Evolutionary conservation across 1,284 basidiomycete species (phyloP).

Genomic region (Ceratobasidium sp.): DNA sequence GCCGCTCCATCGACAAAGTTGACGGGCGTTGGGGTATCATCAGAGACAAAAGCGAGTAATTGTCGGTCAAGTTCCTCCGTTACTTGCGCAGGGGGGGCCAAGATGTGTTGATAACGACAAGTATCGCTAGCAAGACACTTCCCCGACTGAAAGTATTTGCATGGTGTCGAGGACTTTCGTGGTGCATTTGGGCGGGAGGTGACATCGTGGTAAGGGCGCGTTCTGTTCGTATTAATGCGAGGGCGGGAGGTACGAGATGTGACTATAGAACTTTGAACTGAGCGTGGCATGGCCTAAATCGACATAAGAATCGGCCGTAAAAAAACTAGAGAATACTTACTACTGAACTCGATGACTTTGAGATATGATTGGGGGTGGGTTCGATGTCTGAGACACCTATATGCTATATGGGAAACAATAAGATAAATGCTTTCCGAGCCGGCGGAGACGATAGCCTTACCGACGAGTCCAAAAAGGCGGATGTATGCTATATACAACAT

Average conservation of each 20-base stretch:
- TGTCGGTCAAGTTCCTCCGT: conserved; percentile 35
- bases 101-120: conserved; percentile 38
- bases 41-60: conserved; percentile 32
- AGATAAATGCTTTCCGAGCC: neutral
- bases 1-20: neutral
- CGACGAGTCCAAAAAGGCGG: neutral
- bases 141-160: conserved; percentile 36
- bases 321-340: neutral
- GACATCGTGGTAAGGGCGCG: conserved; percentile 39
- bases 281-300: conserved; percentile 20
- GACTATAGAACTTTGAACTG: conserved; percentile 13
- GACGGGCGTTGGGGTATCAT: neutral
- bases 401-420: conserved; percentile 10
- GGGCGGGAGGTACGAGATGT: conserved; percentile 31
- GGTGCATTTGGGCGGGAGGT: conserved; percentile 15
- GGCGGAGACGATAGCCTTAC: neutral
- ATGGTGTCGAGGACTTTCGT: conserved; percentile 21
- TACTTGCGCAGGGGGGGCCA: conserved; percentile 1
- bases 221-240: conserved; percentile 30
- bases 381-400: neutral
- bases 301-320: neutral
- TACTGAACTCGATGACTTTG: conserved; percentile 14
- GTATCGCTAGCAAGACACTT: conserved; percentile 28
- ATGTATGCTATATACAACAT: neutral
- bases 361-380: neutral